Evolutionary conservation across 441 rosid genomes (phyloP).

Genomic region (Pelargonium fulgidum): DNA sequence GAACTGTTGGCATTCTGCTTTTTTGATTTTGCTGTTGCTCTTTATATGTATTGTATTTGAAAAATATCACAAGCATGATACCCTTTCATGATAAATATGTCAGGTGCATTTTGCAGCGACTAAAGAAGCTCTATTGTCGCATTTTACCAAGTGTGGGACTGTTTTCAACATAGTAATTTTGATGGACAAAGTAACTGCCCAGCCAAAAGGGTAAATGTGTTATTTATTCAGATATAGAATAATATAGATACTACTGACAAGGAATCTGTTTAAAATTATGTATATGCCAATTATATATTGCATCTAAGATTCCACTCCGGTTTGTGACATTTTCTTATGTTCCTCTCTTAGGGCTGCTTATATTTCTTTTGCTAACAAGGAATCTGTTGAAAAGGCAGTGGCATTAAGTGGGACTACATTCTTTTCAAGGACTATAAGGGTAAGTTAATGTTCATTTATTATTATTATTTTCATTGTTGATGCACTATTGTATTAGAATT

Average conservation of each 20-base stretch:
- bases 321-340: background rate
- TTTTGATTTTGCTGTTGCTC: background rate
- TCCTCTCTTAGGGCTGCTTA: conserved; percentile 27
- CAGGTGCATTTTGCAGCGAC: conserved; percentile 37
- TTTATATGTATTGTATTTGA: background rate
- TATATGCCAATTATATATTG: background rate
- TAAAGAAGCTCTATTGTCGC: conserved; percentile 28
- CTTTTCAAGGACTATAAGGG: conserved; percentile 33
- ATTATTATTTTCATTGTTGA: background rate
- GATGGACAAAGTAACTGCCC: conserved; percentile 26
- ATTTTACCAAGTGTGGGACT: conserved; percentile 31
- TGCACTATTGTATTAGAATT: background rate
- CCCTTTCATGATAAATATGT: background rate
- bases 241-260: too few relatives aligned
- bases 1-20: background rate
- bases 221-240: conserved; percentile 10
- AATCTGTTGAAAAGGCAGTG: conserved; percentile 29
- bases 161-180: conserved; percentile 20
- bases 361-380: conserved; percentile 30
- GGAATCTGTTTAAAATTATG: background rate
- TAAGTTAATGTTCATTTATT: conserved; percentile 11
- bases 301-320: background rate
- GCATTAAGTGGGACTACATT: conserved; percentile 26
- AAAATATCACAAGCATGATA: background rate
- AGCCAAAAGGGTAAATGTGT: conserved; percentile 25